Conservation (phyloP, 345 rosid genomes). For the Camelina laxa region DNA sequence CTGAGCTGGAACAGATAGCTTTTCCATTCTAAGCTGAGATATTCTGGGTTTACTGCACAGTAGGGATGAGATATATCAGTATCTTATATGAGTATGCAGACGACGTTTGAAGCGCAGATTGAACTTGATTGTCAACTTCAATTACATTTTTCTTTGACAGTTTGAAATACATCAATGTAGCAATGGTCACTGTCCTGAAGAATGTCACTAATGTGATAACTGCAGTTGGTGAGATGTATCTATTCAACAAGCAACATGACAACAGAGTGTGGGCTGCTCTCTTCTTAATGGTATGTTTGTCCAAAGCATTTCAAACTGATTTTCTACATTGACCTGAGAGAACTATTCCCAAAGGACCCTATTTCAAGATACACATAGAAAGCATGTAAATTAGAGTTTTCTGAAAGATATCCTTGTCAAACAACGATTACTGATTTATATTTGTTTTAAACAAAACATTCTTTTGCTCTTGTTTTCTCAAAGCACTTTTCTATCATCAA, state of each 20-base stretch:
- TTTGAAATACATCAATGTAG: constrained; percentile 94
- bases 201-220: constrained; percentile 97
- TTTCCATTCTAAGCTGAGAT: background rate
- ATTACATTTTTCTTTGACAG: constrained; percentile 54
- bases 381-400: background rate
- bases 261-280: constrained; percentile 96
- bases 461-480: background rate
- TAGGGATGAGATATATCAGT: background rate
- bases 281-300: constrained; percentile 81
- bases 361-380: background rate
- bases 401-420: background rate
- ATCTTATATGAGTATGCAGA: background rate
- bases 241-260: constrained; percentile 87
- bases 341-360: constrained; percentile 4
- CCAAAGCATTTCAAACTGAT: constrained; percentile 8
- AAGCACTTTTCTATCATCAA: background rate
- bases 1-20: background rate
- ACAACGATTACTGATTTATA: background rate
- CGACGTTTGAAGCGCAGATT: background rate
- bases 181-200: constrained; percentile 98
- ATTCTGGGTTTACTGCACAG: background rate
- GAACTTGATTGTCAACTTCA: constrained; percentile 1
- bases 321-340: background rate
- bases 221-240: constrained; percentile 97
- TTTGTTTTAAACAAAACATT: background rate